Conservation (phyloP, 148 eudicot genomes). For the Chenopodium quinoa region DNA sequence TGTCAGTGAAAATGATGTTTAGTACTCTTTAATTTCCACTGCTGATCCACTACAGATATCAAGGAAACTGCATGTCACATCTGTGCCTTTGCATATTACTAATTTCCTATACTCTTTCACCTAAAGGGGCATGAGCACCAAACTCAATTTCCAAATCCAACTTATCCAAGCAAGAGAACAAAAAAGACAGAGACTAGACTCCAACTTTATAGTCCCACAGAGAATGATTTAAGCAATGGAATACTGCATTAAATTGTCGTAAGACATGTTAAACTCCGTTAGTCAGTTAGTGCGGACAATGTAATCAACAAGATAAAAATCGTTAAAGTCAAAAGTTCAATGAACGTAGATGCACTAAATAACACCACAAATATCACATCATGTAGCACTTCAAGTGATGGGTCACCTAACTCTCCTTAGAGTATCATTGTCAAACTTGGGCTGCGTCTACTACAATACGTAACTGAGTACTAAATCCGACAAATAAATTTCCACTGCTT, state of each 20-base stretch:
- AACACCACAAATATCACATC: conserved; percentile 15
- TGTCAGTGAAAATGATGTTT: background rate
- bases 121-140: conserved; percentile 10
- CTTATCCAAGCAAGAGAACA: background rate
- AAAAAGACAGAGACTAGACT: conserved; percentile 8
- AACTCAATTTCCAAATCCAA: conserved; percentile 2
- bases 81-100: background rate
- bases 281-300: conserved; percentile 18
- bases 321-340: conserved; percentile 24
- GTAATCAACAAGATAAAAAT: conserved; percentile 17
- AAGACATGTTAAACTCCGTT: background rate
- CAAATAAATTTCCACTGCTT: background rate
- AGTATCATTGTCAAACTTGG: conserved; percentile 16
- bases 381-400: conserved; percentile 11
- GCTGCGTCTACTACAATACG: conserved; percentile 9
- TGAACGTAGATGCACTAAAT: conserved; percentile 12
- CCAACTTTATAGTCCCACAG: conserved; percentile 16
- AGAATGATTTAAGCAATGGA: conserved; percentile 11
- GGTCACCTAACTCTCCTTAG: conserved; percentile 9
- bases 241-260: conserved; percentile 3
- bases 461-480: background rate
- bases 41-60: background rate
- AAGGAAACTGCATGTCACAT: conserved; percentile 14
- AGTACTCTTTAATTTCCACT: background rate
- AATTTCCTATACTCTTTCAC: conserved; percentile 3